Conservation (phyloP, 192 early-diverging fungal species). For the Thamnidium elegans region DNA sequence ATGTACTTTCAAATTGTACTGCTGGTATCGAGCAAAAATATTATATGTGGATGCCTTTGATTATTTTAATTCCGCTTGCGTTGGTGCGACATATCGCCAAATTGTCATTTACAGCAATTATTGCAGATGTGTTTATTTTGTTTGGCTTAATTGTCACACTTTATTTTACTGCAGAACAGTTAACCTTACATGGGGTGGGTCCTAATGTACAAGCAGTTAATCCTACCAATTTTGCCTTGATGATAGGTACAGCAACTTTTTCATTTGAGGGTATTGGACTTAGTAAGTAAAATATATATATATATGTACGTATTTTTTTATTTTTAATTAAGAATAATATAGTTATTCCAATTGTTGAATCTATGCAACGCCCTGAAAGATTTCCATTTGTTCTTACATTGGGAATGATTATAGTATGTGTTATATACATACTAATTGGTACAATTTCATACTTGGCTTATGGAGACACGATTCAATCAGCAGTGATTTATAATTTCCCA, state of each 20-base stretch:
- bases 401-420: constrained; percentile 63
- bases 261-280: constrained; percentile 16
- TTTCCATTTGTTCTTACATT: constrained; percentile 70
- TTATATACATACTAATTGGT: constrained; percentile 70
- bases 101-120: constrained; percentile 56
- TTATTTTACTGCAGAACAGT: constrained; percentile 51
- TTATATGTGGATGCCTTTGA: constrained; percentile 75
- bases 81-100: constrained; percentile 65
- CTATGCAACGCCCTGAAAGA: constrained; percentile 78
- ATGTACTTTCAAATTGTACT: constrained; percentile 62
- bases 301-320: neutral
- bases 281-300: neutral
- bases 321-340: constrained; percentile 1
- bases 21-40: constrained; percentile 57
- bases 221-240: constrained; percentile 61
- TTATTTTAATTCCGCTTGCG: constrained; percentile 66
- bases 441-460: constrained; percentile 73
- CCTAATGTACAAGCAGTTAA: constrained; percentile 61
- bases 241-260: constrained; percentile 50
- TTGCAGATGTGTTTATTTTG: constrained; percentile 76
- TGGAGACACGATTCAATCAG: constrained; percentile 72
- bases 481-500: constrained; percentile 81
- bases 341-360: constrained; percentile 63
- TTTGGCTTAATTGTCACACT: constrained; percentile 64
- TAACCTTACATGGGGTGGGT: constrained; percentile 41